phyloP scores from a whole-genome alignment of 2,329 filamentous ascomycete genomes.

The Penicillium sclerotiorum region DNA sequence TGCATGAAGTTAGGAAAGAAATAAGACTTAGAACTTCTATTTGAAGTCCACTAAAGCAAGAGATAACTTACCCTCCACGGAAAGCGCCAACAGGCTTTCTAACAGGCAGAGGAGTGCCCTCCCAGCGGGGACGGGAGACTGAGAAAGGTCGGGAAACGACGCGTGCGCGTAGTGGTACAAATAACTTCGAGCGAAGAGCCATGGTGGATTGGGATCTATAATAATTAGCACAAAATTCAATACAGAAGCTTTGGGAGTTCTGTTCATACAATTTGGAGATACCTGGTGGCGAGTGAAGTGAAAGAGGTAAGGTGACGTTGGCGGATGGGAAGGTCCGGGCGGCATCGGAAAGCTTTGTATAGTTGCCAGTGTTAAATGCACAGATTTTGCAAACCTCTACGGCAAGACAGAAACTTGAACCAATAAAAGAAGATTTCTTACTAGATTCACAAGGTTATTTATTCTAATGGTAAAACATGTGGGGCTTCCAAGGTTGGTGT shows the following conservation, averaged over 20 bases:
- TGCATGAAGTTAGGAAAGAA: slow-evolving; percentile 41
- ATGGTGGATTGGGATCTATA: slow-evolving; percentile 13
- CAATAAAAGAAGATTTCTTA: neutral
- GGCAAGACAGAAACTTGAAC: neutral
- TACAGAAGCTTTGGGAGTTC: no score
- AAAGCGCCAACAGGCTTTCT: slow-evolving; percentile 71
- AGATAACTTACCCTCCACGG: slow-evolving; percentile 67
- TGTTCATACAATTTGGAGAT: slow-evolving; percentile 7
- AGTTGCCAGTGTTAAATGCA: neutral
- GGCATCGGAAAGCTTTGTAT: slow-evolving; percentile 15
- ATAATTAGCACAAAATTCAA: neutral
- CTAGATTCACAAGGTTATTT: no score
- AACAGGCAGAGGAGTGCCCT: slow-evolving; percentile 52
- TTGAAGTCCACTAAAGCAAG: no score
- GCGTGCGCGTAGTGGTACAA: slow-evolving; percentile 26
- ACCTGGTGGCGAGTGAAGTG: slow-evolving; percentile 15
- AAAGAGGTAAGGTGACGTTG: slow-evolving; percentile 23
- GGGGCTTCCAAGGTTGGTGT: no score
- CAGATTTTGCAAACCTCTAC: no score
- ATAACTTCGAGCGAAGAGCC: slow-evolving; percentile 17
- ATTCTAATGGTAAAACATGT: no score
- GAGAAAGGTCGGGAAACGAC: slow-evolving; percentile 36
- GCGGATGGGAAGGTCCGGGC: slow-evolving; percentile 20
- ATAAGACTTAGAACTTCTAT: neutral
- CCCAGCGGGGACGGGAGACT: slow-evolving; percentile 39